Evolutionary conservation across 345 rosid species (phyloP).

Genomic region (thale cress (Arabidopsis thaliana)): DNA sequence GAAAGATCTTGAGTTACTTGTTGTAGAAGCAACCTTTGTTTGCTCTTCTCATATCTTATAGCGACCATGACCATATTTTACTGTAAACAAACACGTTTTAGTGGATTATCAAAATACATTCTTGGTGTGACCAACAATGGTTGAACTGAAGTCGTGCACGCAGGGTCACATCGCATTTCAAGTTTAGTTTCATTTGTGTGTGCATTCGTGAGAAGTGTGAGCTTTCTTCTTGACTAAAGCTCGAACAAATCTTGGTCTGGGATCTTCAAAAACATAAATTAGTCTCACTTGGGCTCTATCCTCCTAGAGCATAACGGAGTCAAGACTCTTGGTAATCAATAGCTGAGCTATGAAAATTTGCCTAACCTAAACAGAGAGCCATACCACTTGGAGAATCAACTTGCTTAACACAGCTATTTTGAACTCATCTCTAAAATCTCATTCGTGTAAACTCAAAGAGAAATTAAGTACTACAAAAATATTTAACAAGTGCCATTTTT

Average conservation of each 20-base stretch:
- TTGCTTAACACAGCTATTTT: neutral
- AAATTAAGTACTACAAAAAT: no score
- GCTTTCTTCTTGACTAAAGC: neutral
- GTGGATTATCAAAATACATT: neutral
- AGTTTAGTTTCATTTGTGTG: neutral
- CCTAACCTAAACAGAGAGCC: neutral
- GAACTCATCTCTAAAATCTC: neutral
- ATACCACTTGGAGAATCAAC: neutral
- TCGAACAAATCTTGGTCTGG: neutral
- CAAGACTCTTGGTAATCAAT: slow-evolving; percentile 5
- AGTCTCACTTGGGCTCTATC: neutral
- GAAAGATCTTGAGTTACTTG: slow-evolving; percentile 45
- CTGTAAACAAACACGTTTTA: neutral
- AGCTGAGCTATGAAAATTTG: neutral
- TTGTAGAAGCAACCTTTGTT: neutral
- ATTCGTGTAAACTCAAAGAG: neutral
- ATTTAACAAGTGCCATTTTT: no score
- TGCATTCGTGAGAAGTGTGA: neutral
- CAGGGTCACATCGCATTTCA: neutral
- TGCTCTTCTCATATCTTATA: neutral
- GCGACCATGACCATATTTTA: neutral
- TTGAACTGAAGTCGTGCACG: neutral
- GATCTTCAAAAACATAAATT: neutral
- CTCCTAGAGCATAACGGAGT: neutral
- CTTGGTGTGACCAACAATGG: neutral